These are phyloP conservation scores for Salmacisia buchloeana DNA, from an alignment of 1,284 basidiomycete genomes.

Conservation along the genomic window DNA sequence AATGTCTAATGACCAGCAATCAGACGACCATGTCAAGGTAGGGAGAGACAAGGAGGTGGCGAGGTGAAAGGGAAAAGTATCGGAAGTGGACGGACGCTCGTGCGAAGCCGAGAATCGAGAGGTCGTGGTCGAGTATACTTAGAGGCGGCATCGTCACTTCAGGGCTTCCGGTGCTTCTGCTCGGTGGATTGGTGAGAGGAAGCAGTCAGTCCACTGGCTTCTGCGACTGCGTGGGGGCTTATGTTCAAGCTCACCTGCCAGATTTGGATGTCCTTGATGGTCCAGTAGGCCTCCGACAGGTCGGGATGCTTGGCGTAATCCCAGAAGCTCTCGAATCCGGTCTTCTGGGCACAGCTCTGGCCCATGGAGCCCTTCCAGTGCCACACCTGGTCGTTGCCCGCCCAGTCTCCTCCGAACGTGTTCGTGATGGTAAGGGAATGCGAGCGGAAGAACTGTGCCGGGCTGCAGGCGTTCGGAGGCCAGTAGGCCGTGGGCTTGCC, in stretches of 20 bases:
- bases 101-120: no score
- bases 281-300: neutral
- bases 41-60: no score
- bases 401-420: neutral
- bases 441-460: neutral
- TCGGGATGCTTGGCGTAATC: neutral
- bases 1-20: no score
- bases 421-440: neutral
- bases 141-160: no score
- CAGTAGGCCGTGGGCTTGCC: slow-evolving; percentile 2
- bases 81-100: no score
- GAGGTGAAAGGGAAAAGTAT: no score
- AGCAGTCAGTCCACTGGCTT: no score
- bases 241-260: slow-evolving; percentile 9
- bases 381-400: slow-evolving; percentile 3
- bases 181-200: no score
- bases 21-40: no score
- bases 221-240: no score
- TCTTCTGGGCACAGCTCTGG: neutral
- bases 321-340: neutral
- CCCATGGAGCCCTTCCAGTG: slow-evolving; percentile 1
- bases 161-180: neutral
- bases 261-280: slow-evolving; percentile 8
- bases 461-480: neutral
- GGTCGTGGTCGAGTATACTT: no score